Percentiles rank a stretch among this genome's conserved stretches.
These are phyloP conservation scores for Thinopyrum obtusiflorum DNA, from an alignment of 202 grass and related monocot genomes.

Conservation along the genomic window DNA sequence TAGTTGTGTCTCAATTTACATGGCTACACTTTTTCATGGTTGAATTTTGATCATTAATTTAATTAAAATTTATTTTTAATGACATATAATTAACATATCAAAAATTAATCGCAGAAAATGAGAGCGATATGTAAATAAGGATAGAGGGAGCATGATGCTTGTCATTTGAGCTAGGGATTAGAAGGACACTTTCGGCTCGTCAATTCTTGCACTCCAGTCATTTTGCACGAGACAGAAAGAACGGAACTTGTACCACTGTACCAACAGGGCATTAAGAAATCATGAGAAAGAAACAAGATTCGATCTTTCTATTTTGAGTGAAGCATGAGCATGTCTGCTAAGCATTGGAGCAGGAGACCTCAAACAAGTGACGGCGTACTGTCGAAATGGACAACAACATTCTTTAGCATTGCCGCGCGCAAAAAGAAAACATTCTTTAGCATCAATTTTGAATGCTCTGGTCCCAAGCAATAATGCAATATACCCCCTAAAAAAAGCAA, in stretches of 20 bases:
- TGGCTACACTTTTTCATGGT: no score
- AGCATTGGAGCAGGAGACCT: background rate
- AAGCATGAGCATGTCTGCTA: background rate
- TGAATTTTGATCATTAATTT: no score
- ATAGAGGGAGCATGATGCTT: no score
- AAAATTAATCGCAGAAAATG: no score
- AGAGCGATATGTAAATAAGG: no score
- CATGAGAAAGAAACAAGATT: constrained; percentile 13
- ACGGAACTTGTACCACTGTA: background rate
- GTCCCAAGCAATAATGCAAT: background rate
- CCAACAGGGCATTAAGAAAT: background rate
- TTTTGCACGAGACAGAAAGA: background rate
- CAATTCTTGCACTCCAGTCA: background rate
- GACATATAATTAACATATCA: no score
- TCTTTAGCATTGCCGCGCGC: no score
- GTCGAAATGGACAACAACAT: background rate
- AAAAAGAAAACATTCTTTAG: background rate
- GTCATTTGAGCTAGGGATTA: no score
- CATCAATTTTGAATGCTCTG: background rate
- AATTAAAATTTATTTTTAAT: no score
- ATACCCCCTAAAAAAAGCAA: no score
- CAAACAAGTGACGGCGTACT: background rate
- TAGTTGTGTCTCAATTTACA: no score
- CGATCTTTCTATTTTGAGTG: background rate
- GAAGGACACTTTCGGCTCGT: no score